Evolutionary conservation across 2,329 filamentous ascomycete species (phyloP).

Genomic region (Scytalidium sp.): DNA sequence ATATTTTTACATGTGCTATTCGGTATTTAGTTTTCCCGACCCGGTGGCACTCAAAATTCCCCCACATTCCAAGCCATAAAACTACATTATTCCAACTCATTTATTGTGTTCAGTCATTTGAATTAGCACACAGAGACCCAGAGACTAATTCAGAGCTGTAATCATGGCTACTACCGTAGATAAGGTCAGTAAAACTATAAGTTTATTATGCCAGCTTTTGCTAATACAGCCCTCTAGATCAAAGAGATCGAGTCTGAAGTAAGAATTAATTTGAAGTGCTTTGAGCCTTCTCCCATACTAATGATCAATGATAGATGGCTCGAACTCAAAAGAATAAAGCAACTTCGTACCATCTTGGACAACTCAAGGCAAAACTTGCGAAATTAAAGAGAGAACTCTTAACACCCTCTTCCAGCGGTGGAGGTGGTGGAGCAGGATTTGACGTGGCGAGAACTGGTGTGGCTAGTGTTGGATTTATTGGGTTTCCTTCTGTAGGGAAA

Average conservation of each 20-base stretch:
- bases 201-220: constrained; percentile 30
- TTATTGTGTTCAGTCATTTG: neutral
- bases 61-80: neutral
- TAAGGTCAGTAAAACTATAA: constrained; percentile 56
- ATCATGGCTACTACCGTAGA: constrained; percentile 96
- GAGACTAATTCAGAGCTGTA: constrained; percentile 10
- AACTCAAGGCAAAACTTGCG: constrained; percentile 96
- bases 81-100: no score
- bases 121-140: neutral
- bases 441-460: constrained; percentile 98
- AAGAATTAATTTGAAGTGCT: constrained; percentile 33
- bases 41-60: neutral
- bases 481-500: constrained; percentile 97
- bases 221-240: constrained; percentile 58
- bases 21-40: neutral
- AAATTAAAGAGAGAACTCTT: constrained; percentile 96
- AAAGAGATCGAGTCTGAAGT: constrained; percentile 96
- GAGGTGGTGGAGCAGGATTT: constrained; percentile 84
- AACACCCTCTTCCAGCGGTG: constrained; percentile 79
- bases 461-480: constrained; percentile 95
- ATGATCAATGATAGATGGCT: constrained; percentile 68
- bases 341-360: constrained; percentile 89
- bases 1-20: neutral
- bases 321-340: constrained; percentile 97
- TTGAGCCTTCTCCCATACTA: constrained; percentile 8